Evolutionary conservation across 2,329 filamentous ascomycete species (phyloP).

Genomic region (Dothidotthia symphoricarpi): DNA sequence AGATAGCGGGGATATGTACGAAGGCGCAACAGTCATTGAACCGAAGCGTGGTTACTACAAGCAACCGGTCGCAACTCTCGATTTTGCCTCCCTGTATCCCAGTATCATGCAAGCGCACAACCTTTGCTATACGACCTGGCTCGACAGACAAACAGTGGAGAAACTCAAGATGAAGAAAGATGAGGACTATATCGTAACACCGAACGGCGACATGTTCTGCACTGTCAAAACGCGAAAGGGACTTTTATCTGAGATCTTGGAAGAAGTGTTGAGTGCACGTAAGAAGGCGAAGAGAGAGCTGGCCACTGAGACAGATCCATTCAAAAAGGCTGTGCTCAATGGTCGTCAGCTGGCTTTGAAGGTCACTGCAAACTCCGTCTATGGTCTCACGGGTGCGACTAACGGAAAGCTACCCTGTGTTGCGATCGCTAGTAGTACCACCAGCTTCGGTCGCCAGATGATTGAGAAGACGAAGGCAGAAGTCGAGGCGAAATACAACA

Average conservation of each 20-base stretch:
- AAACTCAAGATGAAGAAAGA: slow-evolving; percentile 77
- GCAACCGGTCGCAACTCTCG: slow-evolving; percentile 90
- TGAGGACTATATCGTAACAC: slow-evolving; percentile 94
- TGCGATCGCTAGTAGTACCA: slow-evolving; percentile 93
- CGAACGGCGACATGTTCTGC: slow-evolving; percentile 90
- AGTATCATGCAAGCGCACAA: slow-evolving; percentile 99
- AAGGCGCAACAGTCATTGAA: slow-evolving; percentile 97
- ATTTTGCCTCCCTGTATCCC: slow-evolving; percentile 97
- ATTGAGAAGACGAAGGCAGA: slow-evolving; percentile 98
- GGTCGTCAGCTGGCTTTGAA: slow-evolving; percentile 96
- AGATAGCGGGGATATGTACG: slow-evolving; percentile 79
- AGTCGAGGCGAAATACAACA: slow-evolving; percentile 84
- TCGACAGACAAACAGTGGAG: slow-evolving; percentile 76
- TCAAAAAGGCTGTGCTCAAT: slow-evolving; percentile 97
- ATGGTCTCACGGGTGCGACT: slow-evolving; percentile 93
- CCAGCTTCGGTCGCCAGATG: slow-evolving; percentile 96
- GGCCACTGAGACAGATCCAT: slow-evolving; percentile 83
- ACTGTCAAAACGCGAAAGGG: slow-evolving; percentile 88
- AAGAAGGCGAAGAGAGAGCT: slow-evolving; percentile 93
- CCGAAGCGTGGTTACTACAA: slow-evolving; percentile 91
- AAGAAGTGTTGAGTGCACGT: slow-evolving; percentile 86
- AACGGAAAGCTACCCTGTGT: slow-evolving; percentile 94
- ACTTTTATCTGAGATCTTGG: slow-evolving; percentile 88
- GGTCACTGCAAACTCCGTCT: slow-evolving; percentile 95
- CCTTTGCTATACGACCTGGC: slow-evolving; percentile 90